Percentiles rank a stretch among this genome's conserved stretches.
Conservation (phyloP, 345 rosid species). For the Salix udensis region DNA sequence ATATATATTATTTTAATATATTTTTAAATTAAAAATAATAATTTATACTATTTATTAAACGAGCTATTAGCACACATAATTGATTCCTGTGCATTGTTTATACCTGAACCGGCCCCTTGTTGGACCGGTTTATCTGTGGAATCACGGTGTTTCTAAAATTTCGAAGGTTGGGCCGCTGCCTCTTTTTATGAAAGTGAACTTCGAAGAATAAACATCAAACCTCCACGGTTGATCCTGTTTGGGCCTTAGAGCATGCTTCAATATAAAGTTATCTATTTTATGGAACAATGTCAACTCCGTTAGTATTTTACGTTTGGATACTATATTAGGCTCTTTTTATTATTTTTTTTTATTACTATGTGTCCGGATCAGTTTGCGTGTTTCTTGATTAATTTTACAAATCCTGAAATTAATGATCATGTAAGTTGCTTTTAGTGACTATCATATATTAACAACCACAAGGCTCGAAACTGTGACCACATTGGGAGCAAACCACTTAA, state of each 20-base stretch:
- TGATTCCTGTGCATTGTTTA: background rate
- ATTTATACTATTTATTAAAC: no score
- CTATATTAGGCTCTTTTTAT: no score
- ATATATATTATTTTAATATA: no score
- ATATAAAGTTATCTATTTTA: background rate
- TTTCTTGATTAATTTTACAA: no score
- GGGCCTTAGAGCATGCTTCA: background rate
- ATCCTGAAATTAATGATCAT: no score
- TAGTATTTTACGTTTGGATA: no score
- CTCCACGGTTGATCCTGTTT: background rate
- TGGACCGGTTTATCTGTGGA: background rate
- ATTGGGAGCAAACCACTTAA: no score
- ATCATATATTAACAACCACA: no score
- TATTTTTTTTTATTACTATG: no score
- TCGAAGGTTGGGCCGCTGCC: background rate
- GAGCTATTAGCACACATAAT: no score
- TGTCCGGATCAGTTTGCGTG: fast-evolving
- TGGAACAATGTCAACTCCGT: background rate
- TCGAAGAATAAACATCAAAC: background rate
- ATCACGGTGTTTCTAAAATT: background rate
- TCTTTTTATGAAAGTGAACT: background rate
- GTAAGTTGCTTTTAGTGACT: fast-evolving
- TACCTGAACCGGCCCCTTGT: background rate
- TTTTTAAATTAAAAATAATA: no score
- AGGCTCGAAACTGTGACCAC: fast-evolving